Evolutionary conservation across 768 basidiomycete species (phyloP), one percentile per base, ranked within the genome.

Genomic region (Dacryopinax spathularia): DNA sequence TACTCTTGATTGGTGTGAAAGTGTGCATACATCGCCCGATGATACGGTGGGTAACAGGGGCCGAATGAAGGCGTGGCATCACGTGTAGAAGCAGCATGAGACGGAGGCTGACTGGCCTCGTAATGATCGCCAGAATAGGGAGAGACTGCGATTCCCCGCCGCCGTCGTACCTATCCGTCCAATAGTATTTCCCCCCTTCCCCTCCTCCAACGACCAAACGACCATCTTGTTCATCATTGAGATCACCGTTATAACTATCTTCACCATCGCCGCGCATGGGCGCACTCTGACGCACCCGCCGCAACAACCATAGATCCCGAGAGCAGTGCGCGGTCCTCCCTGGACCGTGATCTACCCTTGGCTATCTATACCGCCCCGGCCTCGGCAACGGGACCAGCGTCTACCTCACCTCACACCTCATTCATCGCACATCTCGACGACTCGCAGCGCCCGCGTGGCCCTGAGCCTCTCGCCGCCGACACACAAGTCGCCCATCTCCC

Each of bases 231-330:
- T 29, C 43, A 29, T 29, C 48, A 18, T 15, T 31, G 15, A 10
- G 48, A 10, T 18, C 48, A 27, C n/a, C 31, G 6, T 31, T 56
- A 13, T 20, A 56, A 25, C 48, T 29, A 13, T 29, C 29, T 13
- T 56, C 48, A 22, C 31, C 48, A 20, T 29, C 48, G 48, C 48
- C 48, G 48, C 48, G 48, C 48, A 56, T 56, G 48, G 48, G 48
- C 48, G 48, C 48, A 56, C 25, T 56, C 48, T 56, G 48, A 56
- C 25, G 48, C 25, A 56, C 25, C 48, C 22, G 31, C 48, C 48
- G 48, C 48, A 56, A 56, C 48, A 56, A 56, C 48, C 48, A 56
- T 56, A 56, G 48, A 56, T 56, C 48, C 48, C 48, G 48, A 56
- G 48, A 13, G 48, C 48, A 56, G 25, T 56, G 48, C 48, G 48